These are phyloP conservation scores for Ambrosia artemisiifolia DNA, from an alignment of 129 eudicot genomes.

Conservation along the genomic window DNA sequence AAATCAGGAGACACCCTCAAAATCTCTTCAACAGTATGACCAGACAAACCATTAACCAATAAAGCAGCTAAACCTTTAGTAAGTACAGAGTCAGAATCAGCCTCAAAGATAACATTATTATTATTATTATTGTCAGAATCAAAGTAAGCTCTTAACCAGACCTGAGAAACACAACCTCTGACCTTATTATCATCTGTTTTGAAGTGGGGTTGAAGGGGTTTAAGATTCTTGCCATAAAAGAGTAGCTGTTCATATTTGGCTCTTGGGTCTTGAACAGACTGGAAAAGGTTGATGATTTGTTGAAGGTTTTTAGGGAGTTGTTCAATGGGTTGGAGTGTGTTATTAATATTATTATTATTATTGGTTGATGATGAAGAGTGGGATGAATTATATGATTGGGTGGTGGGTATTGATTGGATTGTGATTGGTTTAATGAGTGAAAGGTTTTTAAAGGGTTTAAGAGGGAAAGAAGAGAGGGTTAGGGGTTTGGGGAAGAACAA, in stretches of 20 bases:
- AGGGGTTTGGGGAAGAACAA: slow-evolving; percentile 39
- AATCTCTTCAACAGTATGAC: slow-evolving; percentile 59
- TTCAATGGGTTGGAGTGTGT: slow-evolving; percentile 31
- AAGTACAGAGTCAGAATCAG: slow-evolving; percentile 78
- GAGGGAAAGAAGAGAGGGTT: slow-evolving; percentile 18
- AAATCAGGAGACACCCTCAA: slow-evolving; percentile 77
- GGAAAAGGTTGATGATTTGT: slow-evolving; percentile 71
- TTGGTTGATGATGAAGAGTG: slow-evolving; percentile 40
- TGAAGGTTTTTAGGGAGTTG: slow-evolving; percentile 82
- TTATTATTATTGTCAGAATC: slow-evolving; percentile 35
- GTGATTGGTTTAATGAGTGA: slow-evolving; percentile 43
- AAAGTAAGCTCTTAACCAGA: slow-evolving; percentile 78
- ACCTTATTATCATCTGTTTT: slow-evolving; percentile 69
- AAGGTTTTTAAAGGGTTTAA: slow-evolving; percentile 2
- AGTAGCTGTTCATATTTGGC: slow-evolving; percentile 79
- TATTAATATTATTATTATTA: no score
- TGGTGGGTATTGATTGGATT: slow-evolving; percentile 54
- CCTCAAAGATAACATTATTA: slow-evolving; percentile 64
- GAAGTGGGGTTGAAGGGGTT: slow-evolving; percentile 52
- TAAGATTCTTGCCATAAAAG: slow-evolving; percentile 59
- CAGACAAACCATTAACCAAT: slow-evolving; percentile 79
- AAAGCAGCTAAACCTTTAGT: slow-evolving; percentile 88
- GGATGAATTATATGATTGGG: slow-evolving; percentile 31
- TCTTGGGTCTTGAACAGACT: slow-evolving; percentile 61
- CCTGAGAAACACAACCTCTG: slow-evolving; percentile 93